These are phyloP conservation scores for Lactarius indigo DNA, from an alignment of 768 basidiomycete genomes.

Conservation along the genomic window DNA sequence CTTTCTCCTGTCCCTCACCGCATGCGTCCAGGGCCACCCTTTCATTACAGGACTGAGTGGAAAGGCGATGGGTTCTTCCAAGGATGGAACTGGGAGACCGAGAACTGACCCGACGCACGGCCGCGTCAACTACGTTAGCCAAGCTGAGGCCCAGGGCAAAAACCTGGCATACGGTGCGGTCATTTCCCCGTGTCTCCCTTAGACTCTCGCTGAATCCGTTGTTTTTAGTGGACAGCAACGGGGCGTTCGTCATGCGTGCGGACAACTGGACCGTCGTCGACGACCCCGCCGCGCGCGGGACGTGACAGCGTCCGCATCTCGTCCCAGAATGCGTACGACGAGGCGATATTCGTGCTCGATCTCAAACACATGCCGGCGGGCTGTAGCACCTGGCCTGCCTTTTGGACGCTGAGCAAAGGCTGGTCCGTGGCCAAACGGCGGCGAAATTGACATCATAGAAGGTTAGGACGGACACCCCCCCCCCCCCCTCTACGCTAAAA, in stretches of 20 bases:
- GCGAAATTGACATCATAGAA: constrained; percentile 63
- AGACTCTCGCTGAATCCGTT: neutral
- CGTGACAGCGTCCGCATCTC: constrained; percentile 54
- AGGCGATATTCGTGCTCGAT: constrained; percentile 50
- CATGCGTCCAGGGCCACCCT: constrained; percentile 6
- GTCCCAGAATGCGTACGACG: constrained; percentile 43
- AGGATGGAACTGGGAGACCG: constrained; percentile 48
- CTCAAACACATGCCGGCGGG: constrained; percentile 59
- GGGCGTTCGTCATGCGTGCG: constrained; percentile 56
- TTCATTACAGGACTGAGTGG: constrained; percentile 21
- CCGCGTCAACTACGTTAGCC: constrained; percentile 54
- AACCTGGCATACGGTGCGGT: constrained; percentile 48
- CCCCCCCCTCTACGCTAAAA: no score
- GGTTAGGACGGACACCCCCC: constrained; percentile 32
- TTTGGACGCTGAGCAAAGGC: constrained; percentile 49
- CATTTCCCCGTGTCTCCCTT: neutral
- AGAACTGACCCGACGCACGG: constrained; percentile 61
- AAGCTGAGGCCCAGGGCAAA: constrained; percentile 38
- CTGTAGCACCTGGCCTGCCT: constrained; percentile 63
- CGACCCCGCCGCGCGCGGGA: constrained; percentile 43
- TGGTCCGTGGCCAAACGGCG: constrained; percentile 57
- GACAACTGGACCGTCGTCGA: constrained; percentile 41
- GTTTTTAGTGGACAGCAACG: constrained; percentile 32
- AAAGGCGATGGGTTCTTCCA: constrained; percentile 44
- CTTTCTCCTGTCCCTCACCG: constrained; percentile 9